Base-by-base conservation (phyloP, 257 asterid genomes). In the Verbena officinalis region DNA sequence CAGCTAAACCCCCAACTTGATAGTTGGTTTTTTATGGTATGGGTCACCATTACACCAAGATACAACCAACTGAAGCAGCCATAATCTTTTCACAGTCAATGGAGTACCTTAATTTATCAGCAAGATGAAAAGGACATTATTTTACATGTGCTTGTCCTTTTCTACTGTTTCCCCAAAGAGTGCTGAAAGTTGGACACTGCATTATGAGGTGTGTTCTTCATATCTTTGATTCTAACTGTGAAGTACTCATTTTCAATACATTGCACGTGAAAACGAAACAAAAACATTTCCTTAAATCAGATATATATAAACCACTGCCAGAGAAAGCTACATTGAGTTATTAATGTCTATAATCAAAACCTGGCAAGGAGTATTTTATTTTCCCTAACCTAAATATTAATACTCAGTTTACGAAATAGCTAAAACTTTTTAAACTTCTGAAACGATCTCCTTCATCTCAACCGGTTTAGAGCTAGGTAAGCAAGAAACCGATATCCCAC, bases 401-500 rank as follows among this genome's bases (percentile, higher is more conserved):
- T 74, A 46, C 55, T 70, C 73, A 53, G 72, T 68, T 55, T 77
- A 73, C 75, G 69, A 77, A 74, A 19, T 30, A 65, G 60, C 42
- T n/a, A n/a, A 61, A 73, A 70, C 76, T 69, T 65, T 50, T 79
- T 71, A 75, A 77, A 60, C 58, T 45, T 74, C 31, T 19, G 24
- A 22, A 40, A 15, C 49, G 64, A 44, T 44, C 22, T 40, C 44
- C 36, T 62, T 89, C 81, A 87, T 45, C 81, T 76, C 56, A 88
- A 86, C 50, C 96, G 76, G 50, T 65, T 85, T 60, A 94, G 82
- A 49, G 99, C 97, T 38, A 88, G 73, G 75, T 94, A 94, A 22
- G 99, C 99, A 24, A 85, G 40, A 52, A 88, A 21, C 16, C 97
- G 88, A 55, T 94, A 94, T 13, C 84, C 91, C 58, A 90, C 70